Base-by-base conservation (phyloP, 1,284 basidiomycete species). In the Pterulicium gracile region DNA sequence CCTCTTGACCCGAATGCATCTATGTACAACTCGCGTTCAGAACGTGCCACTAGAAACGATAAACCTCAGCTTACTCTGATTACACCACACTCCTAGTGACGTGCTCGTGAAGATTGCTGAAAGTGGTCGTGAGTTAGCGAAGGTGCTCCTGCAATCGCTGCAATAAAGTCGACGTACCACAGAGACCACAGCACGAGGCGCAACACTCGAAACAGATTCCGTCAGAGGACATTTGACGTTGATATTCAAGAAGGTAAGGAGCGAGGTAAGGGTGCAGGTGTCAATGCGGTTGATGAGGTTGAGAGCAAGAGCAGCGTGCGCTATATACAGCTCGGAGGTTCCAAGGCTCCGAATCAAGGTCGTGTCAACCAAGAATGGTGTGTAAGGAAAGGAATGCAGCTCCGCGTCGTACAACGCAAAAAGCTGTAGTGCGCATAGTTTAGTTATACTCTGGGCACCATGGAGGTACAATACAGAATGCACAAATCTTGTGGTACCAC, bases 1-100 rank as follows among this genome's bases (percentile, higher is more conserved):
- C 66, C 63, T 4, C 55, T 49, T 12, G 58, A 47, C 5, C 65
- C 64, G 43, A 56, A 62, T 4, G 54, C 35, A 42, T 54, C 65
- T 67, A 49, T 7, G 15, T 4, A 7, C 2, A 35, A 7, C 13
- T 14, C 14, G 15, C 15, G 20, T 36, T 23, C 42, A 27, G 20
- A 41, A 24, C 24, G 39, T 13, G 7, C 18, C 5, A 17, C 36
- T 32, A n/a, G n/a, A 18, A 14, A 42, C 13, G 20, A 42, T 10
- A 44, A 36, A 45, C 19, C 5, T 15, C 3, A 2, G 62, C 54
- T 41, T 43, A 64, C 61, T 58, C 19, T 51, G 56, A 24, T 58
- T 58, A 45, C 62, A 67, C 52, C 55, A 65, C 24, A 50, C 41
- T 43, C 13, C 24, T 4, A 34, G 20, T 7, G 39, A 18, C 2